A percentile compares a stretch with the other conserved stretches of the same genome.
phyloP scores from a whole-genome alignment of 1,139 yeast species.

The Taphrina populina region DNA sequence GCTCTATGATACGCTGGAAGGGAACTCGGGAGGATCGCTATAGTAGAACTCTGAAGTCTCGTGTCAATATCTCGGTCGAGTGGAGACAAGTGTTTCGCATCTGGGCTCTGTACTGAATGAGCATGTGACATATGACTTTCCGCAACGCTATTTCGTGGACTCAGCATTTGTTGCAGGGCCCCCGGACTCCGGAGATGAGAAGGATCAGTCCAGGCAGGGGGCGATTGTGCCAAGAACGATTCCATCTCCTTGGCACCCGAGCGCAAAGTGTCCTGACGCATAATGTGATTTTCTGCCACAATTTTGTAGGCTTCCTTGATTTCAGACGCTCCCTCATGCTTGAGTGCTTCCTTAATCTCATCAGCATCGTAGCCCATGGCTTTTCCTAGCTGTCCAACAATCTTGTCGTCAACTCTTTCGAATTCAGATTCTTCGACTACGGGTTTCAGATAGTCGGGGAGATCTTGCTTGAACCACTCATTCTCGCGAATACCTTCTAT shows the following conservation, averaged over 20 bases:
- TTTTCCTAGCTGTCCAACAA: slow-evolving; percentile 70
- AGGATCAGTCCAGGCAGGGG: slow-evolving; percentile 49
- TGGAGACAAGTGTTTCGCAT: slow-evolving; percentile 17
- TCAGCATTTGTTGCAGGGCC: slow-evolving; percentile 40
- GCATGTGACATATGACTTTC: slow-evolving; percentile 3
- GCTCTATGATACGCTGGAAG: slow-evolving; percentile 94
- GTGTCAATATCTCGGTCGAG: slow-evolving; percentile 9
- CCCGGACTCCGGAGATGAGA: slow-evolving; percentile 40
- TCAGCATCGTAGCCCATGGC: slow-evolving; percentile 94
- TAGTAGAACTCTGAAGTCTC: slow-evolving; percentile 11
- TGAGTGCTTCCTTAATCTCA: slow-evolving; percentile 75
- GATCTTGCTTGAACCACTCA: slow-evolving; percentile 86
- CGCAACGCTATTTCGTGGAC: slow-evolving; percentile 19
- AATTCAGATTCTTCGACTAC: slow-evolving; percentile 47
- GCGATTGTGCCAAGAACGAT: slow-evolving; percentile 36
- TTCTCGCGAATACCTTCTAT: slow-evolving; percentile 93
- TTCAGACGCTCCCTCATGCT: slow-evolving; percentile 54
- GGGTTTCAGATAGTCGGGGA: slow-evolving; percentile 80
- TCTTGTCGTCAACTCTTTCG: slow-evolving; percentile 63
- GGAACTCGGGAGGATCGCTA: slow-evolving; percentile 63
- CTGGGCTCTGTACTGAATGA: slow-evolving; percentile 1
- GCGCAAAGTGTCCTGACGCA: slow-evolving; percentile 36
- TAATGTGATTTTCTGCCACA: slow-evolving; percentile 75
- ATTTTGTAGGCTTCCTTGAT: slow-evolving; percentile 87
- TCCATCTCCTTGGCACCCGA: slow-evolving; percentile 47